phyloP scores from a whole-genome alignment of 108 stramenopile species.

The Fragilaria crotonensis region DNA sequence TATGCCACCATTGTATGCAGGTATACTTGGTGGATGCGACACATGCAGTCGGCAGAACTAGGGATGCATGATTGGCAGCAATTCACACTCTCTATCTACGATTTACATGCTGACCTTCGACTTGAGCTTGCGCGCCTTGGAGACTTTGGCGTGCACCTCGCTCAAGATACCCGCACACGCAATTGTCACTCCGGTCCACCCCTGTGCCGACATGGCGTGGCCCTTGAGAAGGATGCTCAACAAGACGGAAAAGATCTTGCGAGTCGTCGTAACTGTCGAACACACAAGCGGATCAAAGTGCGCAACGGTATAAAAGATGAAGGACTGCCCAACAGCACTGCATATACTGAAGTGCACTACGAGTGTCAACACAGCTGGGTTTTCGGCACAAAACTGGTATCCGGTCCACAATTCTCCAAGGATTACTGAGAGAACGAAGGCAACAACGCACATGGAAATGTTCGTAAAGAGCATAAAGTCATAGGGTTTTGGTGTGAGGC shows the following conservation, averaged over 20 bases:
- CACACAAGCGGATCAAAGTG: slow-evolving; percentile 85
- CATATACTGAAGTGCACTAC: slow-evolving; percentile 67
- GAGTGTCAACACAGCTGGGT: slow-evolving; percentile 50
- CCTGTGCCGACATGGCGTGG: slow-evolving; percentile 42
- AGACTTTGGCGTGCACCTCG: slow-evolving; percentile 40
- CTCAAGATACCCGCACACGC: slow-evolving; percentile 60
- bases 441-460: slow-evolving; percentile 58
- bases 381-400: slow-evolving; percentile 32
- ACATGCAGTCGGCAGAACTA: too few relatives aligned
- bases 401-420: slow-evolving; percentile 53
- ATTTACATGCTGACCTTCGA: slow-evolving; percentile 1
- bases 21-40: too few relatives aligned
- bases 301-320: slow-evolving; percentile 87
- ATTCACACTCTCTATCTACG: too few relatives aligned
- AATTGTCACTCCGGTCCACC: slow-evolving; percentile 58
- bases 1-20: too few relatives aligned
- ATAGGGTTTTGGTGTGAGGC: slow-evolving; percentile 53
- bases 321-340: slow-evolving; percentile 86
- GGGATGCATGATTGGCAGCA: too few relatives aligned
- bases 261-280: slow-evolving; percentile 90
- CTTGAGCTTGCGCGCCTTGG: neutral
- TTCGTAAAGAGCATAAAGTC: slow-evolving; percentile 89
- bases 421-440: slow-evolving; percentile 32
- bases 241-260: slow-evolving; percentile 90
- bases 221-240: slow-evolving; percentile 69